A percentile compares a stretch with the other conserved stretches of the same genome.
These are phyloP conservation scores for Sclerotiophoma versabilis DNA, from an alignment of 2,329 filamentous ascomycete species.

Conservation along the genomic window DNA sequence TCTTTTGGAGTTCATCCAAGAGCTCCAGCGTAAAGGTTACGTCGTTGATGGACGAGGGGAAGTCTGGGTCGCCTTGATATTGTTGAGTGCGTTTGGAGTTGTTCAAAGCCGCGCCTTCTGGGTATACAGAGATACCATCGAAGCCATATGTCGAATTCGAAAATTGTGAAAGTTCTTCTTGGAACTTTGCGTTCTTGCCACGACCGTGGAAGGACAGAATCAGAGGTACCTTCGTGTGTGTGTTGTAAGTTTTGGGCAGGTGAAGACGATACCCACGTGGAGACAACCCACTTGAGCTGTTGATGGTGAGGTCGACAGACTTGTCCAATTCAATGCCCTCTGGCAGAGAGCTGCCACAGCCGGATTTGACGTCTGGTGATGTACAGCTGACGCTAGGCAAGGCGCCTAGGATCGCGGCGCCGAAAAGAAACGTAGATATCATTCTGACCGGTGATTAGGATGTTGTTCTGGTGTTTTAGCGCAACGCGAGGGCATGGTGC, in stretches of 20 bases:
- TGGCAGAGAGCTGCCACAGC: constrained; percentile 28
- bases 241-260: constrained; percentile 51
- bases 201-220: constrained; percentile 60
- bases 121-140: constrained; percentile 56
- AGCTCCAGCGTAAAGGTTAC: constrained; percentile 56
- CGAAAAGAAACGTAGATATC: background rate
- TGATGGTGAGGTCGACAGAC: constrained; percentile 35
- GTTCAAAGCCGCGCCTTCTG: constrained; percentile 46
- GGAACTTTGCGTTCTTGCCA: constrained; percentile 44
- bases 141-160: constrained; percentile 54
- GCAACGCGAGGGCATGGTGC: background rate
- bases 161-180: constrained; percentile 56
- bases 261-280: constrained; percentile 49
- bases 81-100: constrained; percentile 30
- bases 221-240: constrained; percentile 47
- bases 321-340: constrained; percentile 25
- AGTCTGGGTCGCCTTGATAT: constrained; percentile 55
- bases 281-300: constrained; percentile 37
- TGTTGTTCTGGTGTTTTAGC: background rate
- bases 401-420: background rate
- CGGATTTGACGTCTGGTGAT: constrained; percentile 10
- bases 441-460: background rate
- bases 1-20: constrained; percentile 47
- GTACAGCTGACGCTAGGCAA: constrained; percentile 1
- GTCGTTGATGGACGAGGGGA: constrained; percentile 51